A percentile compares a stretch with the other conserved stretches of the same genome.
Conservation (phyloP, 1,284 basidiomycete species). For the Dichomitus squalens region DNA sequence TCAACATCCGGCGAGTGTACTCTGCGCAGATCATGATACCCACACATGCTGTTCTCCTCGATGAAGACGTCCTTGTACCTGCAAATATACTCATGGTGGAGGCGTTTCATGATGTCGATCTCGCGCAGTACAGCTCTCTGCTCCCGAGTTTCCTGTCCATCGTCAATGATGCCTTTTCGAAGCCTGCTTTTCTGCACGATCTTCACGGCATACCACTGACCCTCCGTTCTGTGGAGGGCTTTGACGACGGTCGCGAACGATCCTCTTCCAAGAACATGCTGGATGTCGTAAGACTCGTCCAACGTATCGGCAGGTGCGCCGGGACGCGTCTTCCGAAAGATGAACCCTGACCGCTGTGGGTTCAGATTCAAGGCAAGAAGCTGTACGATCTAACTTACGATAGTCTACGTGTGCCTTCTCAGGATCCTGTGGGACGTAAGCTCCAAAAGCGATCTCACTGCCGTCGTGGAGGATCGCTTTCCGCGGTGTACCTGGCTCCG, state of each 20-base stretch:
- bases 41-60: slow-evolving; percentile 56
- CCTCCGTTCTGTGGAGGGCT: slow-evolving; percentile 58
- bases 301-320: slow-evolving; percentile 50
- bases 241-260: slow-evolving; percentile 80
- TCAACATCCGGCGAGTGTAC: not conserved
- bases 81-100: slow-evolving; percentile 83
- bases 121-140: slow-evolving; percentile 40
- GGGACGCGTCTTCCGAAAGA: slow-evolving; percentile 52
- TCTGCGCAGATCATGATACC: not conserved
- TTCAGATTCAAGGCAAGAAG: not conserved
- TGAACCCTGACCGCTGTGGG: slow-evolving; percentile 39
- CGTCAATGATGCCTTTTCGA: slow-evolving; percentile 6
- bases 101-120: slow-evolving; percentile 73
- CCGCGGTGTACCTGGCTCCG: slow-evolving; percentile 49
- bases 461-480: slow-evolving; percentile 66
- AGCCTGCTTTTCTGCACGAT: slow-evolving; percentile 59
- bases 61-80: slow-evolving; percentile 78
- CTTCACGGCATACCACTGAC: slow-evolving; percentile 73
- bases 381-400: slow-evolving; percentile 37
- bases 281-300: slow-evolving; percentile 64
- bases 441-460: slow-evolving; percentile 80
- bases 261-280: slow-evolving; percentile 73
- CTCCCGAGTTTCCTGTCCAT: not conserved
- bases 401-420: slow-evolving; percentile 56
- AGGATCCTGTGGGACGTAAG: slow-evolving; percentile 42